Evolutionary conservation across 2,329 filamentous ascomycete genomes (phyloP).

Genomic region (Trichoderma koningiopsis): DNA sequence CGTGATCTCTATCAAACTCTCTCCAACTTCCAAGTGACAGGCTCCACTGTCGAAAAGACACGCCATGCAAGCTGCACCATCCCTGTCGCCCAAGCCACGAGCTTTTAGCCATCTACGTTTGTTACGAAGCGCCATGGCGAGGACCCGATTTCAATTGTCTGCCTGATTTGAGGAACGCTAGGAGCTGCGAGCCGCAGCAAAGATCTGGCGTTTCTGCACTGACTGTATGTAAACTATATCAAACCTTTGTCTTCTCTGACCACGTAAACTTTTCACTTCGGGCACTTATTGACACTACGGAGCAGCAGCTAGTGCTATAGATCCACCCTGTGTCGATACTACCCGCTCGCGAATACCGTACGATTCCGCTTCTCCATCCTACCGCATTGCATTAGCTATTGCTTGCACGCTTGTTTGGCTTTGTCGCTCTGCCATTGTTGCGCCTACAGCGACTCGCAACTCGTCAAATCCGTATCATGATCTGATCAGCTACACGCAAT

Average conservation of each 20-base stretch:
- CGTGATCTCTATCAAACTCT: neutral
- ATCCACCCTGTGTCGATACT: slow-evolving; percentile 12
- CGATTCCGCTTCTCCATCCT: neutral
- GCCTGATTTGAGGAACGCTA: neutral
- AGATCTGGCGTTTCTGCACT: neutral
- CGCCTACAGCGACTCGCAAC: neutral
- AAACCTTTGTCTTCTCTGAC: neutral
- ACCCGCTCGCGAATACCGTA: neutral
- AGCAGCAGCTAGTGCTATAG: neutral
- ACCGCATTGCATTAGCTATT: slow-evolving; percentile 18
- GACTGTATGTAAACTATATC: neutral
- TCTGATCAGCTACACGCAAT: slow-evolving; percentile 30
- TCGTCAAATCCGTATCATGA: slow-evolving; percentile 34
- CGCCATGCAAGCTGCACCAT: slow-evolving; percentile 21
- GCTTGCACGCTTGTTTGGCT: slow-evolving; percentile 3
- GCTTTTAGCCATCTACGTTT: neutral
- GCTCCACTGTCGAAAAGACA: slow-evolving; percentile 1
- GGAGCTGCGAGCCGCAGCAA: neutral
- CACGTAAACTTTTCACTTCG: neutral
- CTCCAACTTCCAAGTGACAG: neutral
- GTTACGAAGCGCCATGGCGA: neutral
- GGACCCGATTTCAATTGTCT: slow-evolving; percentile 4
- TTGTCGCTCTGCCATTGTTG: neutral
- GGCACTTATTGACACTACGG: neutral
- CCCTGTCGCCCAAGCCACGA: slow-evolving; percentile 14